Conservation (phyloP, 2,329 filamentous ascomycete genomes). For the Plectosphaerella sp. region DNA sequence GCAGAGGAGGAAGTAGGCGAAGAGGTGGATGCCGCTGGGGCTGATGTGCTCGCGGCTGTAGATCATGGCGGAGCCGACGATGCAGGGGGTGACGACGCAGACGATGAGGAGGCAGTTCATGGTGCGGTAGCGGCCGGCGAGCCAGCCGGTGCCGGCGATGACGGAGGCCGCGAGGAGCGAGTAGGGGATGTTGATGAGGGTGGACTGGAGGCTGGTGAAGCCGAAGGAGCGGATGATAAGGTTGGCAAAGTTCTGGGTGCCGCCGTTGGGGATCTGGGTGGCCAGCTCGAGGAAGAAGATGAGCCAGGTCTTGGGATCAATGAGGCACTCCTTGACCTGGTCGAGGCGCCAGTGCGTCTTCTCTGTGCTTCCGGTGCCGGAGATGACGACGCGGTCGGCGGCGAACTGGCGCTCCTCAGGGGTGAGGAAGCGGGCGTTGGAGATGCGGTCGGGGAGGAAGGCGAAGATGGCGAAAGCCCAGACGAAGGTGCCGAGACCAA, state of each 20-base stretch:
- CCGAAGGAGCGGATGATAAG: constrained; percentile 52
- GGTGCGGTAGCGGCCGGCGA: constrained; percentile 46
- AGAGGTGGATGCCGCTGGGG: constrained; percentile 39
- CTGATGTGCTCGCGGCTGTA: constrained; percentile 36
- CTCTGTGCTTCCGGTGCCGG: constrained; percentile 47
- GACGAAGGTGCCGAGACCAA: constrained; percentile 45
- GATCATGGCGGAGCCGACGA: constrained; percentile 49
- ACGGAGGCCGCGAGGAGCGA: constrained; percentile 43
- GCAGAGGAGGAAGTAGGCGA: constrained; percentile 54
- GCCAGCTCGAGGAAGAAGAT: constrained; percentile 48
- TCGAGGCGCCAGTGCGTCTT: constrained; percentile 43
- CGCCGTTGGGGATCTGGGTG: constrained; percentile 58
- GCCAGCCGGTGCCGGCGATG: constrained; percentile 44
- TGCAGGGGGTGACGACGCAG: constrained; percentile 43
- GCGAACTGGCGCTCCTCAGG: constrained; percentile 46
- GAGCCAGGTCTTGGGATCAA: constrained; percentile 58
- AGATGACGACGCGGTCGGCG: constrained; percentile 38
- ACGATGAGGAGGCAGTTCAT: constrained; percentile 48
- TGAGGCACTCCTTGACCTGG: constrained; percentile 48
- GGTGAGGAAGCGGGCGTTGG: constrained; percentile 52
- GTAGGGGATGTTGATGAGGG: constrained; percentile 56
- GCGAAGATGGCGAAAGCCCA: constrained; percentile 44
- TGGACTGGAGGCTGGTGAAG: constrained; percentile 48
- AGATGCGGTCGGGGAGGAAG: constrained; percentile 48
- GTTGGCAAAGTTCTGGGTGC: constrained; percentile 55